Base-by-base conservation (phyloP, 2,329 filamentous ascomycete genomes). In the Hymenotorrendiella dingleyae region DNA sequence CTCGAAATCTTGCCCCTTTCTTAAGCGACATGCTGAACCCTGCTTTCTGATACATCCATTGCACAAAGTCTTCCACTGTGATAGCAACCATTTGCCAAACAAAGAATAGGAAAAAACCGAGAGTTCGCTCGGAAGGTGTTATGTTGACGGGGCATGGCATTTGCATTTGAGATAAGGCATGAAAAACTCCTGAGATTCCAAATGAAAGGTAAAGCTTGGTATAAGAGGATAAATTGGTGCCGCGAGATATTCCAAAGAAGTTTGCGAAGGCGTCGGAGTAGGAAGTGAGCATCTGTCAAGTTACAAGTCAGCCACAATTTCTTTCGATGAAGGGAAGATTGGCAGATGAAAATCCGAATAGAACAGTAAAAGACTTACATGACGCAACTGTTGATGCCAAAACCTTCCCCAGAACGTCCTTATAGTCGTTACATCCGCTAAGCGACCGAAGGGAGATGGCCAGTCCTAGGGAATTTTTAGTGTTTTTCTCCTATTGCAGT, bases 371-470 rank as follows among this genome's bases (percentile, higher is more conserved):
- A 23, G 23, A 39, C 35, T 33, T 34, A 39, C 35, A 9, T 11
- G n/a, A 20, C 35, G 42, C 11, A 44, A 11, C 6, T 12, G 21
- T 19, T 44, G 42, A 28, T 44, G 42, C 42, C 42, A 44, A 22
- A 27, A 44, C 12, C 19, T 21, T 4, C 42, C 42, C 42, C 42
- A 44, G 17, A 44, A 39, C 6, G 11, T 6, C 4, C 42, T 19
- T 4, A 44, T 16, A 17, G 42, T 44, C 14, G 19, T 39, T 4
- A 35, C 28, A 8, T 44, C 36, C 3, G 4, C 7, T 7, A 44
- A 11, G 3, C n/a, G 2, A 11, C 36, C 36, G 22, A 44, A 44
- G 6, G 17, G 3, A 3, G 42, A 17, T 12, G 42, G 42, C 42
- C 42, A 44, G 29, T 44, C 42, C 42, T 44, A 29, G 16, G 11